phyloP scores from a whole-genome alignment of 2,329 filamentous ascomycete species.

The Ambrosiella beaveri region DNA sequence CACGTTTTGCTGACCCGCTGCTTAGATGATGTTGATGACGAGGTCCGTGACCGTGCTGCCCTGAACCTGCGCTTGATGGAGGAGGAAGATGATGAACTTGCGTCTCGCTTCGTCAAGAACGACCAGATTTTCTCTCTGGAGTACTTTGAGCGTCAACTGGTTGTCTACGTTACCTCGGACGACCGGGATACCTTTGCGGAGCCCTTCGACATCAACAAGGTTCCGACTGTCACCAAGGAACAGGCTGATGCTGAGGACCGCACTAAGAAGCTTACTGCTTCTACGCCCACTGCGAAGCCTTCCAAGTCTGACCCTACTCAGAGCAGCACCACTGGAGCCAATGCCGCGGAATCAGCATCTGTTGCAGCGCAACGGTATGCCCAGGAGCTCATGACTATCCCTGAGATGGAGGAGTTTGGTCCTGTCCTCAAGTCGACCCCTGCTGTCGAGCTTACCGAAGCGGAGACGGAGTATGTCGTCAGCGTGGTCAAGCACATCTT shows the following conservation, averaged over 20 bases:
- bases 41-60: conserved; percentile 88
- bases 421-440: conserved; percentile 79
- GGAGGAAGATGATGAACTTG: conserved; percentile 78
- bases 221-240: conserved; percentile 86
- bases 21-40: conserved; percentile 91
- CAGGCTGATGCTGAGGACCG: conserved; percentile 92
- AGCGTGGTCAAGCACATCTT: conserved; percentile 90
- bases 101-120: conserved; percentile 80
- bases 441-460: conserved; percentile 79
- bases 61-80: conserved; percentile 84
- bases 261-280: conserved; percentile 89
- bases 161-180: conserved; percentile 90
- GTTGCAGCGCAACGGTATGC: conserved; percentile 78
- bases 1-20: conserved; percentile 82
- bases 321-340: conserved; percentile 48
- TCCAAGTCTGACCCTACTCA: conserved; percentile 60
- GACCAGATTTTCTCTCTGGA: conserved; percentile 92
- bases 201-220: conserved; percentile 78
- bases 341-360: conserved; percentile 58
- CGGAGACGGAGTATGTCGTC: conserved; percentile 94
- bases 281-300: conserved; percentile 84
- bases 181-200: conserved; percentile 69
- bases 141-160: conserved; percentile 89
- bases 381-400: conserved; percentile 71
- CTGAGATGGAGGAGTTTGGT: conserved; percentile 81